phyloP scores from a whole-genome alignment of 2,329 filamentous ascomycete genomes.

The Plectosphaerella sp. region DNA sequence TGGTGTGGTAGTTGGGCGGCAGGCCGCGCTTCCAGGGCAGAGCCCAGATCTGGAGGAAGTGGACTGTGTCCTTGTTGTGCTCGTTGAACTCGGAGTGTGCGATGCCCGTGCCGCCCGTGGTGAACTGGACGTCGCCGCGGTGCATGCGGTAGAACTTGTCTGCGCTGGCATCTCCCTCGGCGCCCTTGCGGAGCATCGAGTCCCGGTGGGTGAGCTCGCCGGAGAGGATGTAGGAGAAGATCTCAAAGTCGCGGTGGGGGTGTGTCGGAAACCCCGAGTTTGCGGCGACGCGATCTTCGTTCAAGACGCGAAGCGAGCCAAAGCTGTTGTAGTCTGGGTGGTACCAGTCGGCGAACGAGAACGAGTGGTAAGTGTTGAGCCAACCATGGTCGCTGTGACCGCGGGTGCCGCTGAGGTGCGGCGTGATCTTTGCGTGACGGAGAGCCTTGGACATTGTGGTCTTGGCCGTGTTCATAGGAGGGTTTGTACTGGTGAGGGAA shows the following conservation, averaged over 20 bases:
- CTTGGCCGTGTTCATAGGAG: slow-evolving; percentile 30
- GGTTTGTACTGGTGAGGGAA: slow-evolving; percentile 6
- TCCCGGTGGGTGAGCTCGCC: slow-evolving; percentile 87
- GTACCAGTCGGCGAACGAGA: slow-evolving; percentile 73
- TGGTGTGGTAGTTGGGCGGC: slow-evolving; percentile 71
- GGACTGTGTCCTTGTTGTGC: slow-evolving; percentile 63
- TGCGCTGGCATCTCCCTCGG: slow-evolving; percentile 48
- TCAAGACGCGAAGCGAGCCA: slow-evolving; percentile 77
- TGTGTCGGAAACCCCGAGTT: slow-evolving; percentile 80
- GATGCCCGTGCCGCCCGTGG: slow-evolving; percentile 76
- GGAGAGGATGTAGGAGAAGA: slow-evolving; percentile 82
- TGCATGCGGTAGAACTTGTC: slow-evolving; percentile 68
- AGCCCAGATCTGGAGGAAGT: slow-evolving; percentile 89
- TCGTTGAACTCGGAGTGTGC: slow-evolving; percentile 82
- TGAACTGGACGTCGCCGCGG: slow-evolving; percentile 84
- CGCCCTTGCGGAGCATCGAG: slow-evolving; percentile 70
- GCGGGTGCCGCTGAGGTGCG: slow-evolving; percentile 66
- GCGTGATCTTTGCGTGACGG: slow-evolving; percentile 66
- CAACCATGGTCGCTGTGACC: slow-evolving; percentile 81
- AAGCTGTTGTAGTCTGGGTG: slow-evolving; percentile 65
- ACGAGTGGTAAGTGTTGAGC: slow-evolving; percentile 84
- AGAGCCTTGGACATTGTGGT: slow-evolving; percentile 59
- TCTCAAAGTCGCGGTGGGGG: slow-evolving; percentile 81
- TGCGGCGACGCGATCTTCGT: slow-evolving; percentile 77
- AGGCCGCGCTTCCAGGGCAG: slow-evolving; percentile 71